These are phyloP conservation scores for Leccinellum luteum DNA, from an alignment of 768 basidiomycete genomes.

Conservation along the genomic window DNA sequence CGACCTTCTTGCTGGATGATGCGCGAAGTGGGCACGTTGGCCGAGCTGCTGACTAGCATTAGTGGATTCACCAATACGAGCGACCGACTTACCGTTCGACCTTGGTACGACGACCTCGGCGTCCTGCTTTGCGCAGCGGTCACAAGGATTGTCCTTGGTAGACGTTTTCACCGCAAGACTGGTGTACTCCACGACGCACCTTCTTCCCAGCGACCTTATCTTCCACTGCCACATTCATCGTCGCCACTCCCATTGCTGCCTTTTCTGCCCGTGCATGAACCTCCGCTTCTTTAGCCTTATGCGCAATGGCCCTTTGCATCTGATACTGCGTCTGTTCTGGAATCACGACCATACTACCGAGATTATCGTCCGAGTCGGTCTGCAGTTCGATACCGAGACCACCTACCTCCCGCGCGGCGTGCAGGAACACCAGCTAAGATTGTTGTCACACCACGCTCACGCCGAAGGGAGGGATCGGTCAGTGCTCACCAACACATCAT, in stretches of 20 bases:
- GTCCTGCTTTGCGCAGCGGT: too few relatives aligned
- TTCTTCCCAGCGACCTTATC: neutral
- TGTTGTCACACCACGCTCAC: neutral
- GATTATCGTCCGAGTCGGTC: too few relatives aligned
- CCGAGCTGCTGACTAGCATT: too few relatives aligned
- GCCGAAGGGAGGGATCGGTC: neutral
- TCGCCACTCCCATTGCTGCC: too few relatives aligned
- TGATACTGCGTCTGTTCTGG: neutral
- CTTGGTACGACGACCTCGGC: neutral
- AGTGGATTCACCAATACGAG: neutral
- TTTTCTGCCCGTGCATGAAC: neutral
- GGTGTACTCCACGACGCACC: neutral
- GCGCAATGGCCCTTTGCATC: neutral
- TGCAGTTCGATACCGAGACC: too few relatives aligned
- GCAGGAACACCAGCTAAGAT: neutral
- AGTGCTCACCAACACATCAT: neutral
- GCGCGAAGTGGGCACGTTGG: too few relatives aligned
- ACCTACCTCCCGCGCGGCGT: neutral
- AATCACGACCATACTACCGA: too few relatives aligned
- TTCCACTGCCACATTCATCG: neutral
- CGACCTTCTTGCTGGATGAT: too few relatives aligned
- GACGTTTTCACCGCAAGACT: neutral
- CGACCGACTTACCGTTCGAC: neutral
- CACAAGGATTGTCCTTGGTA: neutral
- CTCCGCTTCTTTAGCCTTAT: too few relatives aligned